Conservation (phyloP, 2,329 filamentous ascomycete species). For the Aspergillus pseudoviridinutans region DNA sequence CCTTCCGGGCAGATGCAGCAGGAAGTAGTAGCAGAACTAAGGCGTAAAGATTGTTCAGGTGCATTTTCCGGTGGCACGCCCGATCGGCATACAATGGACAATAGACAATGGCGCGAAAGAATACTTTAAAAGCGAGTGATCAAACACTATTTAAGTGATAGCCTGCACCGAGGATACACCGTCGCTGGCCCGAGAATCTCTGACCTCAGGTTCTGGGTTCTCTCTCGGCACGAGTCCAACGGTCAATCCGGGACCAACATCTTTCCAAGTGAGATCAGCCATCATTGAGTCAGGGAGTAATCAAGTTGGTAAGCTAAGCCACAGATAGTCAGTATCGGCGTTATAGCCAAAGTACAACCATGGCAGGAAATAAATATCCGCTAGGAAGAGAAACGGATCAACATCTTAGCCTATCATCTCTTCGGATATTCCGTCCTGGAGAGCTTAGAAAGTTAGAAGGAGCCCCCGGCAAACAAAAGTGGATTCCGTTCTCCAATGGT, state of each 20-base stretch:
- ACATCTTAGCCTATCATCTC: neutral
- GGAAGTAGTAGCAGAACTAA: slow-evolving; percentile 14
- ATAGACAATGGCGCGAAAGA: neutral
- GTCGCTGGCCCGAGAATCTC: neutral
- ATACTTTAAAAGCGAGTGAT: neutral
- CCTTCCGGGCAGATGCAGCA: slow-evolving; percentile 20
- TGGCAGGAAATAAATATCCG: neutral
- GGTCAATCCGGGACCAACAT: neutral
- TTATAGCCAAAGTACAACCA: neutral
- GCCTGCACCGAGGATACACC: neutral
- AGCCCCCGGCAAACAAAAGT: no score
- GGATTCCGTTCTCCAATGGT: no score
- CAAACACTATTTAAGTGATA: neutral
- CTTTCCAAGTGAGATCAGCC: neutral
- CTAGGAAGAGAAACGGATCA: neutral
- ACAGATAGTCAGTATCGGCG: no score
- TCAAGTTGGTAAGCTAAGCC: neutral
- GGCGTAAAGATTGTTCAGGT: neutral
- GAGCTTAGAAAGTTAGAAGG: no score
- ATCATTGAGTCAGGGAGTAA: neutral
- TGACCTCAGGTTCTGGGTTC: neutral
- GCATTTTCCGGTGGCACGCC: neutral
- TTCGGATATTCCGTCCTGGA: no score
- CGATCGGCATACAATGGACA: neutral
- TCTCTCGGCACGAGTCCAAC: neutral